Base-by-base conservation (phyloP, 2,329 filamentous ascomycete species). In the Colletotrichum chrysophilum region DNA sequence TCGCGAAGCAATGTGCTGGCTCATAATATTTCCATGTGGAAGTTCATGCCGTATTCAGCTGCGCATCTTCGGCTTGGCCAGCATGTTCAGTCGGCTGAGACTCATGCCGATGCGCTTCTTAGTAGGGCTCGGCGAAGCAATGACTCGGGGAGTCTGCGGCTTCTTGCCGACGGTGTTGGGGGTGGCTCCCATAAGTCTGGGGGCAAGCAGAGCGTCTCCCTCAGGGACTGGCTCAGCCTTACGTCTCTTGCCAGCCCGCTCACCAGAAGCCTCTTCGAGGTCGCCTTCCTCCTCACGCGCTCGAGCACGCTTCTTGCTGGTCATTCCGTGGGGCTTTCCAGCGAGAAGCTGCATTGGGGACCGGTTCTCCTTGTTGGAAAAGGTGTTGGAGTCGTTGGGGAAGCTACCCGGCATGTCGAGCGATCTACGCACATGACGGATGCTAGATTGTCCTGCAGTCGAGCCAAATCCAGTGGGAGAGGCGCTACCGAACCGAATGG, bases 221-320 rank as follows among this genome's bases (percentile, higher is more conserved):
- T 91, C 88, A 0, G 86, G 85, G 0, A 87, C 86, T 21, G 85
- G 79, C 64, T 87, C 85, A 56, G 87, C 86, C 84, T 89, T 91
- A 52, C 87, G 87, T 85, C 92, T 93, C 88, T 93, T 93, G 30
- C 87, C 85, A 3, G 88, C 89, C 61, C 86, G 82, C 66, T 89
- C 88, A 0, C 87, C 87, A 38, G 90, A 88, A 69, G 92, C 91
- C 70, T 91, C 90, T 56, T 91, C 90, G 64, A 87, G 88, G 52
- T 89, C 88, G 69, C 92, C 91, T 66, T 91, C 90, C 64, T 91
- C 90, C 67, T 88, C 88, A 68, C 84, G 88, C 18, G 88, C 88
- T n/a, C 92, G 88, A 79, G 89, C 88, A 30, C 92, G 90, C 84
- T 93, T 94, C 87, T 94, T 93, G 85, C 91, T 93, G 9, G 86